These are phyloP conservation scores for Blastobotrys arbuscula DNA, from an alignment of 1,139 yeast species.

Conservation along the genomic window DNA sequence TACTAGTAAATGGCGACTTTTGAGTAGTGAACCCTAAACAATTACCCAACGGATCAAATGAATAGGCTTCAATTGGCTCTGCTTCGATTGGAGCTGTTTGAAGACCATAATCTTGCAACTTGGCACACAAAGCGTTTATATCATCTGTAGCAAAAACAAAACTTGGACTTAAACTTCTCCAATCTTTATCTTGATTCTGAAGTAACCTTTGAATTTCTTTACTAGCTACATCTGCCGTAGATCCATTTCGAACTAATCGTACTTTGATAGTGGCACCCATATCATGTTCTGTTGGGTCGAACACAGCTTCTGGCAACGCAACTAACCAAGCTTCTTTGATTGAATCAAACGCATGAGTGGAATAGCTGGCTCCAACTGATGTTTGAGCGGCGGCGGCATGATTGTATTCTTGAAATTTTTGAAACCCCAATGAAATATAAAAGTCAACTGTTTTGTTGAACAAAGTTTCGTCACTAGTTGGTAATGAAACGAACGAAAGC, in stretches of 20 bases:
- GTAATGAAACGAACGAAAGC: conserved; percentile 48
- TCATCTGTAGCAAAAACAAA: conserved; percentile 31
- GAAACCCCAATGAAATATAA: conserved; percentile 55
- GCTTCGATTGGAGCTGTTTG: conserved; percentile 35
- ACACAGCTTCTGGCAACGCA: conserved; percentile 21
- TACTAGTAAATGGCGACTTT: conserved; percentile 32
- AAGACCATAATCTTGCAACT: conserved; percentile 14
- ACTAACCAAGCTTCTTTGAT: conserved; percentile 28
- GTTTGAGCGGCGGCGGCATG: conserved; percentile 25
- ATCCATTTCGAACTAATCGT: conserved; percentile 26
- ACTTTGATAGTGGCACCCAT: conserved; percentile 32
- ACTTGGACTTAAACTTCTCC: conserved; percentile 35
- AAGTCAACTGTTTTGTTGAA: conserved; percentile 46
- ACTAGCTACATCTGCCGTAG: conserved; percentile 20
- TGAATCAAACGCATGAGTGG: conserved; percentile 28
- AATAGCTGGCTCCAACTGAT: conserved; percentile 25
- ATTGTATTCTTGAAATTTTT: conserved; percentile 42
- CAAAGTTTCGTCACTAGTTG: conserved; percentile 45
- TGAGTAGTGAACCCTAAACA: conserved; percentile 50
- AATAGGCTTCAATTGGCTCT: conserved; percentile 41
- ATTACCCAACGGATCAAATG: conserved; percentile 57
- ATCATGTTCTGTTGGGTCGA: conserved; percentile 17
- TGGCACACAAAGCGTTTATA: conserved; percentile 20
- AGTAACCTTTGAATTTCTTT: conserved; percentile 15
- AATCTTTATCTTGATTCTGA: conserved; percentile 29